Percentiles rank a stretch among this genome's conserved stretches.
These are phyloP conservation scores for Galerina marginata DNA, from an alignment of 768 basidiomycete genomes.

Conservation along the genomic window DNA sequence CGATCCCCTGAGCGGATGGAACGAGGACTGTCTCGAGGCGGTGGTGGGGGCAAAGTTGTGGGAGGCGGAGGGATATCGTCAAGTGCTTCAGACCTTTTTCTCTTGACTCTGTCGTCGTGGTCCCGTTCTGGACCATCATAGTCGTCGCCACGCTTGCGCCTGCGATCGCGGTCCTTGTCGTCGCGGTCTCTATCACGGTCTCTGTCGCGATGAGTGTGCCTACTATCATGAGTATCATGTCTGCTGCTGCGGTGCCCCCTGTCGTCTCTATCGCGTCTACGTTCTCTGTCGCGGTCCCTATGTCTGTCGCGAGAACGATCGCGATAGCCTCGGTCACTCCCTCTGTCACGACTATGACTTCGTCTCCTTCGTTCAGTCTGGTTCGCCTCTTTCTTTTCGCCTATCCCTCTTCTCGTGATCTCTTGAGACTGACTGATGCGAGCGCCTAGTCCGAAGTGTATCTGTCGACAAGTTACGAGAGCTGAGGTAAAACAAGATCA, in stretches of 20 bases:
- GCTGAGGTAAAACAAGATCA: slow-evolving; percentile 35
- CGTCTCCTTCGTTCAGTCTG: slow-evolving; percentile 66
- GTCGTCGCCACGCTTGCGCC: slow-evolving; percentile 68
- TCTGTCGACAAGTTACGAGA: slow-evolving; percentile 80
- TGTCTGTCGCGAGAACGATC: slow-evolving; percentile 63
- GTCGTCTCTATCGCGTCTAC: slow-evolving; percentile 56
- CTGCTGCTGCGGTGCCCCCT: slow-evolving; percentile 54
- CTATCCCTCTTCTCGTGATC: slow-evolving; percentile 64
- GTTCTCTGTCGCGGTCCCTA: slow-evolving; percentile 53
- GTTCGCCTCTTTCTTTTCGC: slow-evolving; percentile 56
- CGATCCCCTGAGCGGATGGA: slow-evolving; percentile 63
- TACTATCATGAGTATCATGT: slow-evolving; percentile 58
- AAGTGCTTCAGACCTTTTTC: slow-evolving; percentile 63
- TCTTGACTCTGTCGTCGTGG: slow-evolving; percentile 64
- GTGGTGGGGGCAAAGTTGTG: slow-evolving; percentile 47
- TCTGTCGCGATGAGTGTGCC: slow-evolving; percentile 61
- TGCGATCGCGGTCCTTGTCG: slow-evolving; percentile 57
- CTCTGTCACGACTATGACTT: slow-evolving; percentile 68
- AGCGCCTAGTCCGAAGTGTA: slow-evolving; percentile 73
- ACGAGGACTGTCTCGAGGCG: slow-evolving; percentile 55
- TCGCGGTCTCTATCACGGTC: slow-evolving; percentile 55
- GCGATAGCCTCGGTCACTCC: slow-evolving; percentile 54
- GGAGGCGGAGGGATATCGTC: slow-evolving; percentile 46
- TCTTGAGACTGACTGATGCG: slow-evolving; percentile 74
- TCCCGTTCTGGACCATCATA: slow-evolving; percentile 58